phyloP scores from a whole-genome alignment of 2,329 filamentous ascomycete genomes.

The Phaeophleospora eucalypticola region DNA sequence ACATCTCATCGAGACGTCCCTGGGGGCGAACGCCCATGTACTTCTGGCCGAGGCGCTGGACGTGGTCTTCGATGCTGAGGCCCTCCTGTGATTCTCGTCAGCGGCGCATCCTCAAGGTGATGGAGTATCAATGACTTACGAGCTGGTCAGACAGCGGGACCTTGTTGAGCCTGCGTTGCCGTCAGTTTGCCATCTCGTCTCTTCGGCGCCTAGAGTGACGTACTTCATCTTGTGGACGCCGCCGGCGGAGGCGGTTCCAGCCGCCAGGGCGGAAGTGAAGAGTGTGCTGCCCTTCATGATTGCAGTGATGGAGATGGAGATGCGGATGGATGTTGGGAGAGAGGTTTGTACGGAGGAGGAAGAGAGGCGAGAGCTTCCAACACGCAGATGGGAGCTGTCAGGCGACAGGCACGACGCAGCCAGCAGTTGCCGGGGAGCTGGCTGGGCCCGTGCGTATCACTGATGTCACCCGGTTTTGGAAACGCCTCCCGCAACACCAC shows the following conservation, averaged over 20 bases:
- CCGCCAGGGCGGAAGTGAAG: constrained; percentile 68
- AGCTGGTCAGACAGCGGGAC: constrained; percentile 87
- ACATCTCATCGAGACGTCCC: constrained; percentile 68
- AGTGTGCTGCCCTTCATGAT: constrained; percentile 82
- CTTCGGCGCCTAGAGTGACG: constrained; percentile 4
- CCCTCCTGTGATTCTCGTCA: constrained; percentile 53
- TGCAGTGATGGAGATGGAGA: constrained; percentile 14
- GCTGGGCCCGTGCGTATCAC: too few relatives aligned
- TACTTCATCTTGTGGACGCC: constrained; percentile 74
- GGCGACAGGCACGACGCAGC: not conserved
- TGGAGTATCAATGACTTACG: constrained; percentile 52
- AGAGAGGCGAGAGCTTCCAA: not conserved
- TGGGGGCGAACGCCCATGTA: constrained; percentile 81
- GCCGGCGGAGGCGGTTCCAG: constrained; percentile 70
- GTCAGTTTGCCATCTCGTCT: constrained; percentile 4
- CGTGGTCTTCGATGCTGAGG: constrained; percentile 75
- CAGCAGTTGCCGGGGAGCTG: not conserved
- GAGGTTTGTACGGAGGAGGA: constrained; percentile 5
- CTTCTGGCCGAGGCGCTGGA: constrained; percentile 85
- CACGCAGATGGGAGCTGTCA: not conserved
- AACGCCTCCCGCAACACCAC: not conserved
- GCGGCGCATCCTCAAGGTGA: constrained; percentile 3
- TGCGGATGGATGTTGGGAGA: constrained; percentile 11
- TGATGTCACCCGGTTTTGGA: not conserved
- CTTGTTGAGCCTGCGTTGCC: constrained; percentile 65